A percentile compares a stretch with the other conserved stretches of the same genome.
Evolutionary conservation across 768 basidiomycete genomes (phyloP).

Genomic region (Lentinula guzmanii): DNA sequence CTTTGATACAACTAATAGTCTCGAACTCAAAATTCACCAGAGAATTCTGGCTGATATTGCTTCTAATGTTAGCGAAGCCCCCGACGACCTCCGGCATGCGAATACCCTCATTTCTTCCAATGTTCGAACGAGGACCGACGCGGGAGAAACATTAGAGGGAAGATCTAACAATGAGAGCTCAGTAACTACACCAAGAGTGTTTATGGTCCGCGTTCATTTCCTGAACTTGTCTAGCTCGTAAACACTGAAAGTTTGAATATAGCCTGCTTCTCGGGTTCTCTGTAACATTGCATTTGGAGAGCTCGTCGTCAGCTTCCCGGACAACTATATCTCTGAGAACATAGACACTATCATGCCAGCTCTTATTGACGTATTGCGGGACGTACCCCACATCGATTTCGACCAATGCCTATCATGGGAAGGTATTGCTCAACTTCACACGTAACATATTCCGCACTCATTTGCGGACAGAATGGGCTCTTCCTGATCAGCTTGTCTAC

Average conservation of each 20-base stretch:
- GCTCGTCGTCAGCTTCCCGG: slow-evolving; percentile 59
- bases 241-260: not conserved
- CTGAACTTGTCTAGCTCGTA: not conserved
- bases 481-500: slow-evolving; percentile 80
- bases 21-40: slow-evolving; percentile 77
- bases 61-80: slow-evolving; percentile 40
- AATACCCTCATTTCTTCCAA: slow-evolving; percentile 57
- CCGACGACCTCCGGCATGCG: slow-evolving; percentile 41
- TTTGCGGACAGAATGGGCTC: slow-evolving; percentile 62
- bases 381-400: slow-evolving; percentile 73
- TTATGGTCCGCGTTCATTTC: slow-evolving; percentile 45
- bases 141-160: slow-evolving; percentile 15
- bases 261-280: slow-evolving; percentile 70
- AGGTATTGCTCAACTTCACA: slow-evolving; percentile 32
- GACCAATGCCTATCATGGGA: slow-evolving; percentile 77
- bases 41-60: slow-evolving; percentile 73
- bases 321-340: slow-evolving; percentile 42
- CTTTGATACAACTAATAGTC: slow-evolving; percentile 28
- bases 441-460: too few species aligned
- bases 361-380: slow-evolving; percentile 62
- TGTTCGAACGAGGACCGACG: slow-evolving; percentile 38
- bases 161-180: slow-evolving; percentile 15
- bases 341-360: slow-evolving; percentile 49
- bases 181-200: slow-evolving; percentile 26
- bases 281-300: slow-evolving; percentile 84